These are phyloP conservation scores for barley (Hordeum vulgare) DNA, from an alignment of 176 grass and related monocot species.

Conservation along the genomic window DNA sequence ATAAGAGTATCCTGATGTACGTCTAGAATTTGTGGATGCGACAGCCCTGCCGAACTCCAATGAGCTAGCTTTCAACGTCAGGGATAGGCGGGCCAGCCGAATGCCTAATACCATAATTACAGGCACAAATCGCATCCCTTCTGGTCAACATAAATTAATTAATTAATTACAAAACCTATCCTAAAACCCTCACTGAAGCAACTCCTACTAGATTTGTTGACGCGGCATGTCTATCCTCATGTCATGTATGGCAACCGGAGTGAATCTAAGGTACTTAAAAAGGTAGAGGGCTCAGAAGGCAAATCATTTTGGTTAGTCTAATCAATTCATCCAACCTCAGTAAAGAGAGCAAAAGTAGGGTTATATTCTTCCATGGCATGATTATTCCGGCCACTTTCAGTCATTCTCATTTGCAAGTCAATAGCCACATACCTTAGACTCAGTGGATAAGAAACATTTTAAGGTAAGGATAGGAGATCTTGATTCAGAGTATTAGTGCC, in stretches of 20 bases:
- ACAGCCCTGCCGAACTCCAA: not conserved
- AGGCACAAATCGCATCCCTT: not conserved
- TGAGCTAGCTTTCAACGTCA: not conserved
- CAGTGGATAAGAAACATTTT: not conserved
- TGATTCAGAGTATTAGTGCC: not conserved
- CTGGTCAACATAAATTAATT: not conserved
- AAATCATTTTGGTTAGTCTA: conserved; percentile 1
- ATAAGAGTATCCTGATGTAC: not conserved
- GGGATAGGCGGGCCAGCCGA: not conserved
- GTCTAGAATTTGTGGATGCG: not conserved
- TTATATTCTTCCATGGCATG: not conserved
- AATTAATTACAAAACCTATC: not conserved
- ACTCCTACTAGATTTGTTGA: not conserved
- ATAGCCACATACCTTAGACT: not conserved
- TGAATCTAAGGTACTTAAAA: not conserved
- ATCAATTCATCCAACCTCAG: not conserved
- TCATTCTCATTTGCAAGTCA: not conserved
- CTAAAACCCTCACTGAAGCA: not conserved
- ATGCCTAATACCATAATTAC: conserved; percentile 1
- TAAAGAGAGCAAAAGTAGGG: not conserved
- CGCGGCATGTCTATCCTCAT: not conserved
- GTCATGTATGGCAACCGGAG: not conserved
- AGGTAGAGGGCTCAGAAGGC: not conserved
- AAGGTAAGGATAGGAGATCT: not conserved
- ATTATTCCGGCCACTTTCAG: not conserved